phyloP scores from a whole-genome alignment of 208 protist genomes.

The Acanthamoeba divionensis region DNA sequence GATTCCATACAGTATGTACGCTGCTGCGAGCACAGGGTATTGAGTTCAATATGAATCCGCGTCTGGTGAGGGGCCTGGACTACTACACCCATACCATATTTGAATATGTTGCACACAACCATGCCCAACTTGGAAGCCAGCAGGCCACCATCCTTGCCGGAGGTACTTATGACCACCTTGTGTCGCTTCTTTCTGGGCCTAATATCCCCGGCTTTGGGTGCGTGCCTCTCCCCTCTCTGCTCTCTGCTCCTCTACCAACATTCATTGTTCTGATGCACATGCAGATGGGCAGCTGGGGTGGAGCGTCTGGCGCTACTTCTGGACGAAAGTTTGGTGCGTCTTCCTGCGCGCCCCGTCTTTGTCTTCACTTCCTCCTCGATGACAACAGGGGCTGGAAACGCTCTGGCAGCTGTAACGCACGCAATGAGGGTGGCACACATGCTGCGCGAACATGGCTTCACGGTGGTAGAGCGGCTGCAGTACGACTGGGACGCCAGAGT shows the following conservation, averaged over 20 bases:
- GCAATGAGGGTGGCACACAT: background rate
- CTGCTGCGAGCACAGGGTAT: slow-evolving; percentile 41
- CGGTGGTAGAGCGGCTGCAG: background rate
- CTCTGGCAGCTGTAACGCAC: background rate
- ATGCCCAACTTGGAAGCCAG: background rate
- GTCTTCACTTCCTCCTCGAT: background rate
- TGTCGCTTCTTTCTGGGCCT: background rate
- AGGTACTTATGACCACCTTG: slow-evolving; percentile 12
- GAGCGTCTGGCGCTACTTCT: slow-evolving; percentile 61
- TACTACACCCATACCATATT: slow-evolving; percentile 77
- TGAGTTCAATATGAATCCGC: slow-evolving; percentile 58
- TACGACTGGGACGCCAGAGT: background rate
- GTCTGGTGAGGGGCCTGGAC: slow-evolving; percentile 70
- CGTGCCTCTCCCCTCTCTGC: background rate
- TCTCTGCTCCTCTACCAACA: background rate
- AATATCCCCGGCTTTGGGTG: slow-evolving; percentile 30
- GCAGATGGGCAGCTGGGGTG: slow-evolving; percentile 66
- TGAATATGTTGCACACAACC: slow-evolving; percentile 51
- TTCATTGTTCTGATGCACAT: background rate
- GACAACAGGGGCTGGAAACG: background rate
- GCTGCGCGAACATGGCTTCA: slow-evolving; percentile 34
- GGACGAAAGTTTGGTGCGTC: background rate
- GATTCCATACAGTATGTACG: slow-evolving; percentile 50
- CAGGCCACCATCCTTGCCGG: background rate
- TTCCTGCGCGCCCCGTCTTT: background rate